Evolutionary conservation across 23 red algal species (phyloP), one percentile per base, ranked within the genome.

Genomic region (Gracilariopsis chorda): DNA sequence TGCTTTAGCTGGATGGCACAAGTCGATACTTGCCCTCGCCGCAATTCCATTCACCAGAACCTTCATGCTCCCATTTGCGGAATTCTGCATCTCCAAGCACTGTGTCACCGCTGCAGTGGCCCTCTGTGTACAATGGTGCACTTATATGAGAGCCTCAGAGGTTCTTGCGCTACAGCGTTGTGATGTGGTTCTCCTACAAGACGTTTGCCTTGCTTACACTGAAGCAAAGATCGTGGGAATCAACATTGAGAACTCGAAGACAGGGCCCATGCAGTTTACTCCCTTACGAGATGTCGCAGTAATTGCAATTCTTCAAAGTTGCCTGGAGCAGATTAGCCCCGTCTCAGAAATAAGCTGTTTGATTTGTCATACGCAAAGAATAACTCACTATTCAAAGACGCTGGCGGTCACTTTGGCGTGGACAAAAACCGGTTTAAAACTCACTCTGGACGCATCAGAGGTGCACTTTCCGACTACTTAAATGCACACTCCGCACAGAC

Each of bases 81-180:
- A 53, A 48, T 1, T 79, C 28, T 55, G 48, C 14, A 9, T 16
- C 33, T 16, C 0, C 42, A n/a, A n/a, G 7, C 17, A n/a, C 16
- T 12, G n/a, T n/a, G 0, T n/a, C 29, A 35, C 0, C 16, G 46
- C 43, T 45, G 41, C 74, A 34, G 74, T 79, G n/a, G 74, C 74
- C 12, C 43, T 79, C 11, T 34, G 0, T 2, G 10, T 79, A 48
- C 46, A 48, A 19, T 79, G 48, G 1, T 1, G 14, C 74, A 48
- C 37, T 16, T 79, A 79, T 52, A 41, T 79, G 47, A 11, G 74
- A 19, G 74, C 74, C 24, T 79, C 74, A 52, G 74, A 79, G 52
- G 43, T 79, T 14, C 43, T 79, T 0, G 27, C 0, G 30, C 0
- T 79, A 7, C 7, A 7, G 25, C 11, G 7, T 16, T n/a, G 28